Evolutionary conservation across 352 stramenopile genomes (phyloP), one percentile per base, ranked within the genome.

Genomic region (Lagenidium giganteum): DNA sequence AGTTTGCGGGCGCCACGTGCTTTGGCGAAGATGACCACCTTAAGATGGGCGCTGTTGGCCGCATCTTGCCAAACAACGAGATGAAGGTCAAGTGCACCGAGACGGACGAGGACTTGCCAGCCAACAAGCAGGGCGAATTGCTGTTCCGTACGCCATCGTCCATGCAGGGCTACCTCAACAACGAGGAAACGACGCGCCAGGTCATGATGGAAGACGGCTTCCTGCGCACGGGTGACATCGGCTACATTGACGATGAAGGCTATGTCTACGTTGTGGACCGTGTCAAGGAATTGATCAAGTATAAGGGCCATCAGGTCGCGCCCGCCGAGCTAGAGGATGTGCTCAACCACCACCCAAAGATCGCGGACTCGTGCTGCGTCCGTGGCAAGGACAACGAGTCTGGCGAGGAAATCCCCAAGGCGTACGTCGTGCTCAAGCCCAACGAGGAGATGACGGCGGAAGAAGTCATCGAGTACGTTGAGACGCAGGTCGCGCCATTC

Each of bases 251-350:
- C 53, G 77, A 95, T n/a, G 87, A 97, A 29, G 90, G 87, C 8
- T 97, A 73, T 54, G 82, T 97, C 16, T 95, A 82, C 47, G 93
- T 98, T 22, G 83, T 88, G 0, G 93, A 98, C 58, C 65, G 93
- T n/a, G 54, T 82, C 14, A 98, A 98, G 70, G 91, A 97, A 57
- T 56, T 98, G 2, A 98, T 98, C 62, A 98, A 98, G 70, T 90
- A 96, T 50, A 95, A 96, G 46, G 91, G 88, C 11, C 93, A 94
- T 44, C 91, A 95, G 45, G 69, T 98, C 8, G 83, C 92, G 8
- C 93, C 91, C 12, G 92, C 92, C 0, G 90, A 98, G 56, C 61
- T 98, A 9, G 93, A 98, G 54, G 90, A 88, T 8, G 57, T 97
- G 11, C 38, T 98, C 1, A 74, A 96, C 20, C 81, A 65, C 6